A percentile compares a stretch with the other conserved stretches of the same genome.
phyloP scores from a whole-genome alignment of 805 yeast species.

The Wickerhamomyces chaumierensis region DNA sequence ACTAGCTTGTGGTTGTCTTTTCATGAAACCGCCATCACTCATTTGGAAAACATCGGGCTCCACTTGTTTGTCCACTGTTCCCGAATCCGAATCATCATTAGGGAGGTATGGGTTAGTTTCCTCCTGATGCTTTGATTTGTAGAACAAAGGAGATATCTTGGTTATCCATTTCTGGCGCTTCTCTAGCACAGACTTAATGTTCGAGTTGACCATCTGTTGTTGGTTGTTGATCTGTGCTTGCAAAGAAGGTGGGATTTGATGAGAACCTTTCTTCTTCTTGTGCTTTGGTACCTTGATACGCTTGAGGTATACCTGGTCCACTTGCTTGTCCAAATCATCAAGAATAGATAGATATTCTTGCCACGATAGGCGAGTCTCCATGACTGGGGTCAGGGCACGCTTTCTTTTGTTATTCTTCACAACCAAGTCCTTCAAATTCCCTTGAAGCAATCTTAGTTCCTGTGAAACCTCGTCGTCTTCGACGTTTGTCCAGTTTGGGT shows the following conservation, averaged over 20 bases:
- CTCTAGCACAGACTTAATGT: constrained; percentile 69
- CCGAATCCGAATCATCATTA: background rate
- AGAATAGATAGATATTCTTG: constrained; percentile 85
- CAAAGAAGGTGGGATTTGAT: constrained; percentile 20
- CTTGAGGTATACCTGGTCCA: constrained; percentile 85
- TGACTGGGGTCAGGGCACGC: constrained; percentile 50
- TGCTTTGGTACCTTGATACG: constrained; percentile 62
- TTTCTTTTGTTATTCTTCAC: constrained; percentile 58
- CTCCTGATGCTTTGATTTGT: constrained; percentile 5
- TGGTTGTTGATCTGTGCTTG: constrained; percentile 25
- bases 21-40: constrained; percentile 10
- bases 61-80: background rate
- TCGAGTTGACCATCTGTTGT: constrained; percentile 67
- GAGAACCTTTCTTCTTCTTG: constrained; percentile 25
- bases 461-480: constrained; percentile 93
- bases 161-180: constrained; percentile 83
- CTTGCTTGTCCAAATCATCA: constrained; percentile 93
- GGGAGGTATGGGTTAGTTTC: no score
- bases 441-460: constrained; percentile 68
- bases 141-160: constrained; percentile 81
- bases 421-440: constrained; percentile 49
- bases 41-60: background rate
- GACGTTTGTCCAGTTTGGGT: constrained; percentile 56
- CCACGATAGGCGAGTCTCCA: constrained; percentile 87
- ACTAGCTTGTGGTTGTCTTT: constrained; percentile 15